These are phyloP conservation scores for Punica granatum DNA, from an alignment of 345 rosid species.

Conservation along the genomic window DNA sequence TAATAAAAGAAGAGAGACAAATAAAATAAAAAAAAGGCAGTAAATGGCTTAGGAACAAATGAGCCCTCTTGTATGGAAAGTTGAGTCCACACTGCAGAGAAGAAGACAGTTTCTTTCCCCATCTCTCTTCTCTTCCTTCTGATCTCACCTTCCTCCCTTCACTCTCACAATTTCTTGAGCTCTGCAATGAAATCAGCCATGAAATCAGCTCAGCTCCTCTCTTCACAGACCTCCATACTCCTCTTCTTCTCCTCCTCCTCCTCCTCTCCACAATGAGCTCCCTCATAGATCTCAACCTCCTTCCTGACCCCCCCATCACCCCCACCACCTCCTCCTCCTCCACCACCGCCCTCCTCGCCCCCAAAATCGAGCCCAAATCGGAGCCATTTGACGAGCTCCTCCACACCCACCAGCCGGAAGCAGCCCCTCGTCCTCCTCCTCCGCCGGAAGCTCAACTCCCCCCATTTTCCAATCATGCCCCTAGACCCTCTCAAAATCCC, in stretches of 20 bases:
- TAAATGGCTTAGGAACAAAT: no score
- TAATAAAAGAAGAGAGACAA: no score
- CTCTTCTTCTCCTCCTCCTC: constrained; percentile 11
- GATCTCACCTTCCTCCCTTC: constrained; percentile 2
- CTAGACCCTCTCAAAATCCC: constrained; percentile 17
- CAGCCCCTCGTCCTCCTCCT: constrained; percentile 7
- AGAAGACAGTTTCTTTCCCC: background rate
- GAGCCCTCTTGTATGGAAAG: no score
- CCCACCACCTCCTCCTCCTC: constrained; percentile 14
- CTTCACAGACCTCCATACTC: background rate
- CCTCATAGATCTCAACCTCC: constrained; percentile 28
- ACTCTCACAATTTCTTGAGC: background rate
- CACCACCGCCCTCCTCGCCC: constrained; percentile 21
- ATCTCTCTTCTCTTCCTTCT: background rate
- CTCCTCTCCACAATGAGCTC: constrained; percentile 5
- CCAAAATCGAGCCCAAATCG: constrained; percentile 36
- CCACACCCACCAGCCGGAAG: constrained; percentile 1
- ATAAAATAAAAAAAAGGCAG: no score
- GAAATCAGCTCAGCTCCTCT: background rate
- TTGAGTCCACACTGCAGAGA: no score
- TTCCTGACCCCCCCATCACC: constrained; percentile 1
- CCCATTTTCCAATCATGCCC: constrained; percentile 23
- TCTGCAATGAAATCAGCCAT: background rate
- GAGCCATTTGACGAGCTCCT: constrained; percentile 43
- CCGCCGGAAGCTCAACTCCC: constrained; percentile 8